These are phyloP conservation scores for Sporothrix luriei DNA, from an alignment of 2,329 filamentous ascomycete species.

Conservation along the genomic window DNA sequence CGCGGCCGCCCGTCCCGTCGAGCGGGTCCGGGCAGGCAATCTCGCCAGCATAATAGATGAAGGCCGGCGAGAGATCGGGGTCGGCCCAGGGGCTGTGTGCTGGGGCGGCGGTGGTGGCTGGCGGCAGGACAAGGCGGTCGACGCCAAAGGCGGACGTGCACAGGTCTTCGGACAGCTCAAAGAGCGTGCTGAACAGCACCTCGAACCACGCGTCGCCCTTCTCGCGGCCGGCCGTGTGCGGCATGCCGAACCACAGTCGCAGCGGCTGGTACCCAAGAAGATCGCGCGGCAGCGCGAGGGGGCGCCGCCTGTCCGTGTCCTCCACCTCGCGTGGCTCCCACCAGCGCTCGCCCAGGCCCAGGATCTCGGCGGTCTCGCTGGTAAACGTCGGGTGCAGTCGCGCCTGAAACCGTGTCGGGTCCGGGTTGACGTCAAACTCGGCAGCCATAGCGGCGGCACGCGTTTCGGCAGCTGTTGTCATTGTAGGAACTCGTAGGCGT, in stretches of 20 bases:
- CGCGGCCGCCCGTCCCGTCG: conserved; percentile 40
- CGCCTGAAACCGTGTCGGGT: conserved; percentile 24
- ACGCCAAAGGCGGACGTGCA: conserved; percentile 40
- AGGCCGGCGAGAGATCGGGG: conserved; percentile 40
- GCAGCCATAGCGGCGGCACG: background rate
- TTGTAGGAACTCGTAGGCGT: background rate
- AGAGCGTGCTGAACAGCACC: conserved; percentile 40
- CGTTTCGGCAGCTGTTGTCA: background rate
- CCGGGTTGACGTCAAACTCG: conserved; percentile 24
- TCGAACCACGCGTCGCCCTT: conserved; percentile 40
- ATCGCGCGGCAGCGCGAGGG: conserved; percentile 25
- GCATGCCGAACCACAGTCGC: conserved; percentile 35
- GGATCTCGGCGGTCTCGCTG: background rate
- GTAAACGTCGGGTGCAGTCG: background rate
- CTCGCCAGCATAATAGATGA: conserved; percentile 43
- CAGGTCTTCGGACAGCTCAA: conserved; percentile 37
- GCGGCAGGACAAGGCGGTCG: background rate
- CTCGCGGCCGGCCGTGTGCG: conserved; percentile 31
- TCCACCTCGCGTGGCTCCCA: conserved; percentile 32
- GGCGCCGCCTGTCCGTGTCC: background rate
- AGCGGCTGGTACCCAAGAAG: conserved; percentile 36
- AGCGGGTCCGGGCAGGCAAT: conserved; percentile 45
- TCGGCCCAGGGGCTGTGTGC: conserved; percentile 35
- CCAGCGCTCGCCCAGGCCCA: conserved; percentile 33
- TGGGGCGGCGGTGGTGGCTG: conserved; percentile 10